phyloP scores from a whole-genome alignment of 2,329 filamentous ascomycete genomes.

The Sclerotinia sclerotiorum region DNA sequence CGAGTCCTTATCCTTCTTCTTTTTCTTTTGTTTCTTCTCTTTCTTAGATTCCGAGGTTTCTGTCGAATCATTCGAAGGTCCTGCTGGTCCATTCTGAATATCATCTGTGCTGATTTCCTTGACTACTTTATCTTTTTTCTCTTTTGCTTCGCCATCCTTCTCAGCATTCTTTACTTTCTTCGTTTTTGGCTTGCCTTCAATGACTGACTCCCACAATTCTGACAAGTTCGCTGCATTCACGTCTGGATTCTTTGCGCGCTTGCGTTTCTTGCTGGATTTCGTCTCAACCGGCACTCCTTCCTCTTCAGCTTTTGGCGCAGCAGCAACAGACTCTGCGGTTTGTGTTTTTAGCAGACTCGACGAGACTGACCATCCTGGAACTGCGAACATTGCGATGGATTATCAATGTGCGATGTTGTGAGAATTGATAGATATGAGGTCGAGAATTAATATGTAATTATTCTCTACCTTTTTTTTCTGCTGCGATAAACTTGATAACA shows the following conservation, averaged over 20 bases:
- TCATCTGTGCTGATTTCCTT: slow-evolving; percentile 34
- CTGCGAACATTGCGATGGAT: slow-evolving; percentile 71
- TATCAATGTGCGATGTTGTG: not conserved
- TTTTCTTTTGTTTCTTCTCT: slow-evolving; percentile 41
- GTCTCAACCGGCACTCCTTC: slow-evolving; percentile 36
- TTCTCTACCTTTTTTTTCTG: slow-evolving; percentile 7
- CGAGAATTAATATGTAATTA: too few species aligned
- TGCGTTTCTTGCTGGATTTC: slow-evolving; percentile 49
- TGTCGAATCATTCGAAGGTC: slow-evolving; percentile 23
- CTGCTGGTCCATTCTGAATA: slow-evolving; percentile 32
- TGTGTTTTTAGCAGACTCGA: slow-evolving; percentile 71
- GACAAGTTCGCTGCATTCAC: slow-evolving; percentile 71
- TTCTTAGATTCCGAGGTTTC: slow-evolving; percentile 29
- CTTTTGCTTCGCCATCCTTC: slow-evolving; percentile 33
- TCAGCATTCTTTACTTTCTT: slow-evolving; percentile 32
- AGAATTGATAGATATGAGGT: not conserved
- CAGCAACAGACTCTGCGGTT: slow-evolving; percentile 33
- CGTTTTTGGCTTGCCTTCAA: slow-evolving; percentile 59
- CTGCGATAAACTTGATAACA: slow-evolving; percentile 14
- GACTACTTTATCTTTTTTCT: slow-evolving; percentile 36
- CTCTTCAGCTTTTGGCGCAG: slow-evolving; percentile 19
- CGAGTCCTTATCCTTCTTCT: slow-evolving; percentile 38
- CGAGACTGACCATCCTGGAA: slow-evolving; percentile 87
- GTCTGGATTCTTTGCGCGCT: slow-evolving; percentile 52
- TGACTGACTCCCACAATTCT: slow-evolving; percentile 75